Percentiles rank a stretch among this genome's conserved stretches.
phyloP scores from a whole-genome alignment of 345 rosid genomes.

The Eucalyptus grandis region DNA sequence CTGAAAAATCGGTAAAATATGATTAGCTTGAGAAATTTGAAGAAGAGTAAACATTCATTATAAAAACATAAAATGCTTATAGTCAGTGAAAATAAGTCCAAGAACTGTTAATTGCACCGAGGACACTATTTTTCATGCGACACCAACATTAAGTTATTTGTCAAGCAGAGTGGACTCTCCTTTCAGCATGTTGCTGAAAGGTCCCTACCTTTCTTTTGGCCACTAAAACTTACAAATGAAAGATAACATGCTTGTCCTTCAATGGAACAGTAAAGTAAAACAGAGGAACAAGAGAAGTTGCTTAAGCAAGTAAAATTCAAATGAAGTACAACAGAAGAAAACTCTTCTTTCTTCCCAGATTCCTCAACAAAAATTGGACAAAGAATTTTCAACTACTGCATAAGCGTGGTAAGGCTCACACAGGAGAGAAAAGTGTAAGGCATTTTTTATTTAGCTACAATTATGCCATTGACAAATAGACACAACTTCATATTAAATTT shows the following conservation, averaged over 20 bases:
- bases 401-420: not conserved
- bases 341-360: not conserved
- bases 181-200: not conserved
- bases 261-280: not conserved
- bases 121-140: not conserved
- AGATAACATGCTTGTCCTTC: not conserved
- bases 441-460: not conserved
- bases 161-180: not conserved
- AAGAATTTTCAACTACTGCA: not conserved
- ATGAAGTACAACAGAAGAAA: not conserved
- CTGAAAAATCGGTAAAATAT: conserved; percentile 20
- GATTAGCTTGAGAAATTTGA: not conserved
- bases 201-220: not conserved
- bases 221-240: not conserved
- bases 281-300: not conserved
- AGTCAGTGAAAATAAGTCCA: not conserved
- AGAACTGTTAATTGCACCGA: not conserved
- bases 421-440: not conserved
- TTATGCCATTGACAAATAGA: not conserved
- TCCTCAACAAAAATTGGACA: not conserved
- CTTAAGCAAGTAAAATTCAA: not conserved
- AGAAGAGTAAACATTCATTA: not conserved
- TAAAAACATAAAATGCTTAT: not conserved
- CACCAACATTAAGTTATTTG: not conserved
- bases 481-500: not conserved